Evolutionary conservation across 1,284 basidiomycete species (phyloP), one percentile per base, ranked within the genome.

Genomic region (Sphagnurus paluster): DNA sequence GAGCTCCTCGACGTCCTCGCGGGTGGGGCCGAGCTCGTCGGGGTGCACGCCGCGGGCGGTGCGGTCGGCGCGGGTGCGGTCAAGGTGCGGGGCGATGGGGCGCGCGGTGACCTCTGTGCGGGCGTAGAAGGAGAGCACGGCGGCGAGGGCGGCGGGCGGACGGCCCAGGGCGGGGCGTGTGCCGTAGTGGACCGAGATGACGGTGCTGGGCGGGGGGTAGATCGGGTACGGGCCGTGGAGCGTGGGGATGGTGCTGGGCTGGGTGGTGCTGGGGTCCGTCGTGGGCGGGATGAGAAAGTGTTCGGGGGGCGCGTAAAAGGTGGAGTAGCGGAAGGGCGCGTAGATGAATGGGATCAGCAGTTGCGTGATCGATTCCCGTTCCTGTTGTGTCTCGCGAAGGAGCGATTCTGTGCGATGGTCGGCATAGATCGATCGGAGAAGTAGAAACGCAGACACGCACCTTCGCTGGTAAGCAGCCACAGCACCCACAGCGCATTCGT

Each of bases 41-140:
- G 43, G 37, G 6, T 52, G 57, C 3, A 46, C 39, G 5, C 52
- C 59, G 3, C 48, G 44, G 2, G 46, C 56, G 5, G 39, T 24
- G 13, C 76, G 74, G 5, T 74, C 66, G 3, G 61, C 68, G 10
- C 80, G 74, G 11, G 71, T 73, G 20, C 61, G 56, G 0, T 79
- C 78, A 8, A 84, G 65, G 9, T 71, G 64, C 0, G 65, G 60
- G 1, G 78, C 77, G 11, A 79, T 56, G 17, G 55, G 60, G 46
- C 84, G 70, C 0, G 72, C 70, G 8, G 67, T 56, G 1, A 74
- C 55, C 54, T 87, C 82, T 11, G 77, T 69, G 14, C 80, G 73
- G 2, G 80, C 68, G 43, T 85, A 77, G 61, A 77, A 87, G 35
- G 86, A 62, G 8, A 86, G 70, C 41, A 79, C 81, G 1, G 86